Base-by-base conservation (phyloP, 2,329 filamentous ascomycete species). In the Ustilaginoidea virens region DNA sequence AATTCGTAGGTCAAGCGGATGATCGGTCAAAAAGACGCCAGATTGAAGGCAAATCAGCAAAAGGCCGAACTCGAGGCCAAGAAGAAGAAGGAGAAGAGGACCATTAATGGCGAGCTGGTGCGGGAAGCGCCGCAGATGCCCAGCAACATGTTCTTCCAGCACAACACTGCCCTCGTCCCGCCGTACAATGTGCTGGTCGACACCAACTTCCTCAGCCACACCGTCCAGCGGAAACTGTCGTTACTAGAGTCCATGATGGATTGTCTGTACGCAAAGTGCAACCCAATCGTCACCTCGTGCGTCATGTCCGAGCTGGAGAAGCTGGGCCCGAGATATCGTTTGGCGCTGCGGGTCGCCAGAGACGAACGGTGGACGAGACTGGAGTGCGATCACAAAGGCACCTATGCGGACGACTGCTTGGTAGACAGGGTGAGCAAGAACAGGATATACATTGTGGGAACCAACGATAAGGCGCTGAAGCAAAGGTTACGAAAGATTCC, bases 211-310 rank as follows among this genome's bases (percentile, higher is more conserved):
- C 67, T 93, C 37, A 82, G 75, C 22, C 85, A 93, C 54, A 90
- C 85, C 0, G 81, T 96, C 2, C 80, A 86, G 53, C 74, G 79
- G 41, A 96, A 98, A 58, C 70, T 96, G 13, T 82, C 86, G 19
- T 61, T 96, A 9, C 66, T 92, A 13, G 77, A 87, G 35, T 75
- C 78, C 3, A 81, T 94, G 62, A 93, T 94, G 82, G 85, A 94
- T 52, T 80, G 81, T 30, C 66, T 98, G 4, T 92, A 86, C 51
- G 87, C 87, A 12, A 92, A 92, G 45, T 90, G 81, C 51, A 82
- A 75, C 14, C 83, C 85, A 12, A 78, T 90, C 39, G 85, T 96
- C 40, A 93, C 85, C 2, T 61, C 47, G 34, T 66, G 80, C 58
- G 75, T 76, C 41, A 76, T 86, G 68, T 77, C 75, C 31, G 85